Conservation (phyloP, 73 alveolate genomes). For the Stentor coeruleus region DNA sequence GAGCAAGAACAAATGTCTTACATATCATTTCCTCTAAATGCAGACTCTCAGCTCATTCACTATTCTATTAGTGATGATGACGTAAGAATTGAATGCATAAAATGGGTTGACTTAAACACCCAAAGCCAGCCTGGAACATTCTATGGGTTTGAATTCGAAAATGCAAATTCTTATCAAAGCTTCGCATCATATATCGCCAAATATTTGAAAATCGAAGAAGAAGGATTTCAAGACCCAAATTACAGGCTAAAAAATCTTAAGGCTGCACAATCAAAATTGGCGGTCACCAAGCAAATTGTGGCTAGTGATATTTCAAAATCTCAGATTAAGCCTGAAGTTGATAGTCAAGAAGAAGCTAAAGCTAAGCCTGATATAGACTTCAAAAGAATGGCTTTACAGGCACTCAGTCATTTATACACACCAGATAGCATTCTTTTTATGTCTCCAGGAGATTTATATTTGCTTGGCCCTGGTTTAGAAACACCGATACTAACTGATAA, state of each 20-base stretch:
- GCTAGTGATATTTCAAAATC: background rate
- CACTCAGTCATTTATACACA: conserved; percentile 1
- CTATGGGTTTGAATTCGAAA: conserved; percentile 7
- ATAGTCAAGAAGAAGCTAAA: background rate
- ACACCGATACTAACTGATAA: background rate
- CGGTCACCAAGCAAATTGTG: background rate
- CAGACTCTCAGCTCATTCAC: background rate
- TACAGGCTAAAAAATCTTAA: background rate
- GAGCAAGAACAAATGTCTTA: background rate
- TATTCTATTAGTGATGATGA: background rate
- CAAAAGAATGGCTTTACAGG: background rate
- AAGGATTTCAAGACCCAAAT: background rate
- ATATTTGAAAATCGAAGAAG: background rate
- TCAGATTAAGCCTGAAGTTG: conserved; percentile 3
- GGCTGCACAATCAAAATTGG: background rate
- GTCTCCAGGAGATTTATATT: conserved; percentile 18
- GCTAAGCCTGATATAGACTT: background rate
- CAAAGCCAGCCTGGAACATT: background rate
- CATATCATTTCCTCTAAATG: background rate
- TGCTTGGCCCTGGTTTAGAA: background rate
- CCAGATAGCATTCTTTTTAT: conserved; percentile 18
- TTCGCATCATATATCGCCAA: background rate
- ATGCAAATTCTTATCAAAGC: background rate
- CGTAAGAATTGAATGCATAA: background rate
- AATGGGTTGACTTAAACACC: background rate